Percentiles rank a stretch among this genome's conserved stretches.
Conservation (phyloP, 116 monocot species). For the Iris pallida region DNA sequence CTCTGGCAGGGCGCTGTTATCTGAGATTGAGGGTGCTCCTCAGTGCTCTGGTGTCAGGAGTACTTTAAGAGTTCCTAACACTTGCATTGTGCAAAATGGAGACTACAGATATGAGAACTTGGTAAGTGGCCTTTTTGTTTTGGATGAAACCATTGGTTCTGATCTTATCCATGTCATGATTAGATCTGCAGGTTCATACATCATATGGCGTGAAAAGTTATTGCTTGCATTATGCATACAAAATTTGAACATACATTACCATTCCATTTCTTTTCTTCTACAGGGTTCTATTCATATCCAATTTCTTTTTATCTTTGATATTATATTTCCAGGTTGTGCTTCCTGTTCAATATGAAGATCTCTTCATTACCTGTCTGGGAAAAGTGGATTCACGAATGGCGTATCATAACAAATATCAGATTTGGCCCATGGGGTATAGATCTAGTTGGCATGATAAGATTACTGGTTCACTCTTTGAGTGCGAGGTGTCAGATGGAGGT, state of each 20-base stretch:
- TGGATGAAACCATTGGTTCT: constrained; percentile 4
- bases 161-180: background rate
- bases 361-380: constrained; percentile 63
- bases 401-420: constrained; percentile 64
- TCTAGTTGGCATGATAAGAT: constrained; percentile 87
- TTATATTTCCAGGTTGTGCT: constrained; percentile 42
- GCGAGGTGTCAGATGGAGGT: constrained; percentile 81
- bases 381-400: constrained; percentile 46
- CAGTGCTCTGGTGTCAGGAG: constrained; percentile 19
- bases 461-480: constrained; percentile 90
- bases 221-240: background rate
- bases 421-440: constrained; percentile 85
- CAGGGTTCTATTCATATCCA: background rate
- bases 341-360: constrained; percentile 92
- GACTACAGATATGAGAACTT: constrained; percentile 16
- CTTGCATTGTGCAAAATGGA: constrained; percentile 22
- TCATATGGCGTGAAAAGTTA: background rate
- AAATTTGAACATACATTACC: background rate
- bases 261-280: background rate
- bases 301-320: background rate
- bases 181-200: background rate
- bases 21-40: constrained; percentile 33
- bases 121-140: constrained; percentile 21
- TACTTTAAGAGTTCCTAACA: constrained; percentile 26
- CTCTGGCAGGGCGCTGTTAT: constrained; percentile 26